Evolutionary conservation across 2,329 filamentous ascomycete species (phyloP), one percentile per base, ranked within the genome.

Genomic region (Penicillium sp.): DNA sequence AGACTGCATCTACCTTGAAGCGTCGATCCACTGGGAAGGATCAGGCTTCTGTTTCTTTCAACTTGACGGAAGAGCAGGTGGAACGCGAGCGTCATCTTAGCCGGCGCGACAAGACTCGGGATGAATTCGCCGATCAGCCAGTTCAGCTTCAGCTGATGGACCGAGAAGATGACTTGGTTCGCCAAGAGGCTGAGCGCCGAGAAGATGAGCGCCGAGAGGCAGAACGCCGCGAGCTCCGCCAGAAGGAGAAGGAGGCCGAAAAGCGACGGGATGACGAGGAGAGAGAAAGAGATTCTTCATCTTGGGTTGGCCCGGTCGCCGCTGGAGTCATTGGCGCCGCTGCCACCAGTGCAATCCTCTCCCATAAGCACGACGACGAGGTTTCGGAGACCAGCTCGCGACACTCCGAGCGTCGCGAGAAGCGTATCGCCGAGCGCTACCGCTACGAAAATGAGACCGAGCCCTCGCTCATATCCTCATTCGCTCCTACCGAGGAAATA

Each of bases 41-140:
- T 18, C 66, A 71, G 52, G 75, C 75, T 8, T 79, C 77, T 55
- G 84, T 86, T 7, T 79, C 81, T 50, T 86, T 86, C 59, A 78
- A 81, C 36, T 65, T 86, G 47, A 85, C 83, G 0, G 74, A 84
- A 44, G 82, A 84, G 64, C 82, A 85, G 67, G 74, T 72, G 34
- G 75, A 79, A 29, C 80, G 79, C 49, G 81, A 82, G 50, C 69
- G 71, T 47, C 67, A 67, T 31, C 64, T 67, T 14, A 66, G 65
- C 32, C 63, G 59, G n/a, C 64, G 58, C 34, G 64, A 66, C 43
- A 66, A 49, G 38, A 47, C 56, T 56, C 63, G 60, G 10, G 66
- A 62, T 13, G 50, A 56, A 4, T 44, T 65, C 21, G 58, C 43
- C 10, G 58, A 71, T 36, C 58, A 59, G 18, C 55, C 55, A 18